Conservation (phyloP, 208 protist species). For the Trypanosoma cruzi region DNA sequence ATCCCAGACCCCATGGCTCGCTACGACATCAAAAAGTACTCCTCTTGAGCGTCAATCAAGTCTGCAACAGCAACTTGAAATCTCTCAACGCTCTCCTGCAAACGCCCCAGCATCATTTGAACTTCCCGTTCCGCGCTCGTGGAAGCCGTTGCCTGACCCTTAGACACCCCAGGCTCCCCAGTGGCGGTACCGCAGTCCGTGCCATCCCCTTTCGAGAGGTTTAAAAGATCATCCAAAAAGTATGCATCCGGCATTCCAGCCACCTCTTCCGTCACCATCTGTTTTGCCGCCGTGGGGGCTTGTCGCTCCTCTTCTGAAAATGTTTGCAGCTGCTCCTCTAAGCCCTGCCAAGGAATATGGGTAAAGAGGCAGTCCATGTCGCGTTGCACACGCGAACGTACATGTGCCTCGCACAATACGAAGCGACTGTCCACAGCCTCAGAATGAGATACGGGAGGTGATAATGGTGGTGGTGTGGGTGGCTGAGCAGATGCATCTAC, state of each 20-base stretch:
- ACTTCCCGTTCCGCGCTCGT: slow-evolving; percentile 36
- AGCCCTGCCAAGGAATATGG: slow-evolving; percentile 63
- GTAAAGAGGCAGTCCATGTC: slow-evolving; percentile 76
- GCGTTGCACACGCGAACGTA: slow-evolving; percentile 57
- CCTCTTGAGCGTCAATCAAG: slow-evolving; percentile 77
- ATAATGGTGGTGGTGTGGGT: background rate
- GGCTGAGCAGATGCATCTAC: background rate
- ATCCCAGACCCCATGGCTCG: background rate
- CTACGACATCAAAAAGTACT: slow-evolving; percentile 54
- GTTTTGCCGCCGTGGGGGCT: background rate
- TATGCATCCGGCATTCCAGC: slow-evolving; percentile 22
- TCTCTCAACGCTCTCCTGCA: slow-evolving; percentile 60
- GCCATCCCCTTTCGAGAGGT: background rate
- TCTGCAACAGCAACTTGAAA: slow-evolving; percentile 84
- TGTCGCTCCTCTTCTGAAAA: slow-evolving; percentile 22
- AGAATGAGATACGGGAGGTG: background rate
- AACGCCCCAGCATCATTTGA: slow-evolving; percentile 41
- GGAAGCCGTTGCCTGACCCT: background rate
- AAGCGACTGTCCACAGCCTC: slow-evolving; percentile 12
- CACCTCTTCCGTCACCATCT: slow-evolving; percentile 5
- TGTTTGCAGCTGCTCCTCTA: slow-evolving; percentile 56
- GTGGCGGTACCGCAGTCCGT: background rate
- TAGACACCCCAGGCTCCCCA: background rate
- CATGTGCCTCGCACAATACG: slow-evolving; percentile 50
- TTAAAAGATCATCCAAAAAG: slow-evolving; percentile 31